Evolutionary conservation across 2,329 filamentous ascomycete genomes (phyloP).

Genomic region (Fusarium oxysporum): DNA sequence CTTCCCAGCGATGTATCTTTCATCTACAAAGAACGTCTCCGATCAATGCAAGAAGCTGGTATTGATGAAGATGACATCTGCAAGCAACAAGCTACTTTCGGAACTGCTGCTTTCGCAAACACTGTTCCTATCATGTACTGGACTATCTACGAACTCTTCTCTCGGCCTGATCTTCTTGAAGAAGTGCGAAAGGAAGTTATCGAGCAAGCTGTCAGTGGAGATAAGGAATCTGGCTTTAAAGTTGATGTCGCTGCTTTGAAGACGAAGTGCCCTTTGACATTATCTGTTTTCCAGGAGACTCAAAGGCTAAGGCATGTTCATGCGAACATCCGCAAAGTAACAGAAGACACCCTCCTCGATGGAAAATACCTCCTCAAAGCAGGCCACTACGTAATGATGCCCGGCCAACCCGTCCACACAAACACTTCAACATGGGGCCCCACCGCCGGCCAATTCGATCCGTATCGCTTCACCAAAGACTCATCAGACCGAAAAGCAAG

Average conservation of each 20-base stretch:
- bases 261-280: constrained; percentile 23
- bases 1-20: constrained; percentile 27
- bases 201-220: constrained; percentile 8
- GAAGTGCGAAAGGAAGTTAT: constrained; percentile 20
- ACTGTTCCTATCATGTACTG: constrained; percentile 31
- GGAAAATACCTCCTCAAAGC: constrained; percentile 51
- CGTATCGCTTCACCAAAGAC: constrained; percentile 25
- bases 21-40: constrained; percentile 15
- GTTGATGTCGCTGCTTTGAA: constrained; percentile 29
- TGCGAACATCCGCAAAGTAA: constrained; percentile 42
- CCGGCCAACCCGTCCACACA: constrained; percentile 47
- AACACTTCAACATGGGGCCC: constrained; percentile 50
- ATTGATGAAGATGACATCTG: constrained; percentile 25
- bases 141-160: constrained; percentile 36
- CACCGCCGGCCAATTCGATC: constrained; percentile 39
- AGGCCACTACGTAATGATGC: constrained; percentile 52
- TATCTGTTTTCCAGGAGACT: constrained; percentile 27
- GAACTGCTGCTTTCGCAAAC: constrained; percentile 29
- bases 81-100: constrained; percentile 35
- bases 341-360: constrained; percentile 50
- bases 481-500: constrained; percentile 25
- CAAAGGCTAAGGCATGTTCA: constrained; percentile 28
- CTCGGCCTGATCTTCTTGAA: constrained; percentile 12
- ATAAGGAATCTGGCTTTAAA: not conserved
- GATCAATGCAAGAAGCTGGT: constrained; percentile 18